phyloP scores from a whole-genome alignment of 2,329 filamentous ascomycete genomes.

The Arthrobotrys musiformis region DNA sequence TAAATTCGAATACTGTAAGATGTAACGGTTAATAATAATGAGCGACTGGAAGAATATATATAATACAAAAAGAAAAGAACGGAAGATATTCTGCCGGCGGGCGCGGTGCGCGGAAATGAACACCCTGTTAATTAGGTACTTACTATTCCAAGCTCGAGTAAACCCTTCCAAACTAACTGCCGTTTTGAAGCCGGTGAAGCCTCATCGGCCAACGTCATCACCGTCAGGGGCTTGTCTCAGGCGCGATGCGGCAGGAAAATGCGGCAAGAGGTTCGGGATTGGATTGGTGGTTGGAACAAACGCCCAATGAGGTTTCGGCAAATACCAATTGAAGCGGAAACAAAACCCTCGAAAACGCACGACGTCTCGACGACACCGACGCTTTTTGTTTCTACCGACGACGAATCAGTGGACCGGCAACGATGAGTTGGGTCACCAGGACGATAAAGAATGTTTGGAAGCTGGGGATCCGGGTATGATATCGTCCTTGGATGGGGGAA shows the following conservation, averaged over 20 bases:
- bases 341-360: no score
- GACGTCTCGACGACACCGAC: neutral
- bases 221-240: neutral
- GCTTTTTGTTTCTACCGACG: neutral
- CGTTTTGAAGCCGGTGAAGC: constrained; percentile 7
- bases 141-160: no score
- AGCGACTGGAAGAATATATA: constrained; percentile 44
- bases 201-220: constrained; percentile 30
- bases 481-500: neutral
- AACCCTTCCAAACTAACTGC: no score
- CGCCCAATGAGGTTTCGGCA: constrained; percentile 28
- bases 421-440: constrained; percentile 47
- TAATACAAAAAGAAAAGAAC: neutral
- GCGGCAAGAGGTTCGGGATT: neutral
- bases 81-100: constrained; percentile 6
- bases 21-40: constrained; percentile 5
- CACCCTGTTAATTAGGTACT: constrained; percentile 35
- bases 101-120: constrained; percentile 27
- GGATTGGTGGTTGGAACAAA: neutral
- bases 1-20: neutral
- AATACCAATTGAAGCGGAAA: constrained; percentile 28
- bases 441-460: constrained; percentile 47
- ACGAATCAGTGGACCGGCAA: constrained; percentile 11
- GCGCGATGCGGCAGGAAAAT: constrained; percentile 25
- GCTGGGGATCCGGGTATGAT: constrained; percentile 32